A percentile compares a stretch with the other conserved stretches of the same genome.
Evolutionary conservation across 1,284 basidiomycete genomes (phyloP).

Genomic region (Xerocomus amazonicus): DNA sequence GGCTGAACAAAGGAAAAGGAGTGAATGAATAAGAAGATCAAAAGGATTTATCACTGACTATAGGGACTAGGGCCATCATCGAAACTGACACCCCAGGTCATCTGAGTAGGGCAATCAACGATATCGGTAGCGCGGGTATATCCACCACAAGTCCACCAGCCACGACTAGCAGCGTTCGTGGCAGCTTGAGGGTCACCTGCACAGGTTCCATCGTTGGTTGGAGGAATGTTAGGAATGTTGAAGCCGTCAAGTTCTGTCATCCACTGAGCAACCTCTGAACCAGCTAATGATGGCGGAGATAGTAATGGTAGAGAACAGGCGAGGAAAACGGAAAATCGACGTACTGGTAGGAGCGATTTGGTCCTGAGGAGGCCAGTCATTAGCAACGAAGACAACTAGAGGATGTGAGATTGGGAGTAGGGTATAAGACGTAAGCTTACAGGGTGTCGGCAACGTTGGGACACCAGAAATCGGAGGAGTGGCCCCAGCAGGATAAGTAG

Average conservation of each 20-base stretch:
- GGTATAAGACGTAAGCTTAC: constrained; percentile 39
- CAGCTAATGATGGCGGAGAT: constrained; percentile 36
- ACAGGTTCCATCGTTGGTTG: constrained; percentile 66
- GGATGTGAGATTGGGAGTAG: constrained; percentile 4
- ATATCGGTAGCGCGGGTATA: constrained; percentile 67
- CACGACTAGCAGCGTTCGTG: constrained; percentile 54
- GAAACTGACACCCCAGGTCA: constrained; percentile 81
- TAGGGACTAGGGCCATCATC: constrained; percentile 84
- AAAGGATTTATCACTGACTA: constrained; percentile 46
- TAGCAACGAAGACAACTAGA: constrained; percentile 47
- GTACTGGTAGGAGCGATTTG: constrained; percentile 60
- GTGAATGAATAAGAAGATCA: constrained; percentile 1
- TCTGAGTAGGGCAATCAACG: constrained; percentile 72
- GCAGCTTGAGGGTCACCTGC: constrained; percentile 55
- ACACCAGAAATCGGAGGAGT: constrained; percentile 60
- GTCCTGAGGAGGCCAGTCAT: constrained; percentile 70
- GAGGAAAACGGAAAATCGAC: constrained; percentile 13
- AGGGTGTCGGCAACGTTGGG: constrained; percentile 57
- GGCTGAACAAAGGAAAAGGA: constrained; percentile 32
- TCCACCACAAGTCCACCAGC: constrained; percentile 90
- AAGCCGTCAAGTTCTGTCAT: constrained; percentile 71
- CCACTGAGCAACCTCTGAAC: constrained; percentile 69
- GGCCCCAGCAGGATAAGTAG: constrained; percentile 58
- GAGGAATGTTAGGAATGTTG: constrained; percentile 61
- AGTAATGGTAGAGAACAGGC: neutral